Evolutionary conservation across 306 rosid species (phyloP).

Genomic region (Cotoneaster glaucophyllus): DNA sequence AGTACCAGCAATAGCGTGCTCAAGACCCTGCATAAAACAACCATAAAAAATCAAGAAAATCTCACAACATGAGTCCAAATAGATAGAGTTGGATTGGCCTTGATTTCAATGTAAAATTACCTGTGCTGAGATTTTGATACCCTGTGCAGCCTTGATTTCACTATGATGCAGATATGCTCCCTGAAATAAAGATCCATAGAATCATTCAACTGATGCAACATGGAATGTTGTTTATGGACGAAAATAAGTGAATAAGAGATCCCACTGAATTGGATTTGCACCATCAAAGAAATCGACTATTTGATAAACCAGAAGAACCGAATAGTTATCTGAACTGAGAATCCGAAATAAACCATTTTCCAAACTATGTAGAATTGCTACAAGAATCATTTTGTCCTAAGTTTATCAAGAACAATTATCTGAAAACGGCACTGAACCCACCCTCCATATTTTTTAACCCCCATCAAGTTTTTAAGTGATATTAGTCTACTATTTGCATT

Average conservation of each 20-base stretch:
- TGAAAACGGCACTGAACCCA: not conserved
- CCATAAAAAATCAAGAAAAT: not conserved
- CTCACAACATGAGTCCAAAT: not conserved
- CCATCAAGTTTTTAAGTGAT: not conserved
- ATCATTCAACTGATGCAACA: not conserved
- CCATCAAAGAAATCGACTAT: not conserved
- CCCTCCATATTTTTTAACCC: not conserved
- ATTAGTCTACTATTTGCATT: not conserved
- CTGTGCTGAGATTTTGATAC: constrained; percentile 93
- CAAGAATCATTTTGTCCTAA: not conserved
- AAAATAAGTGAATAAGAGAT: not conserved
- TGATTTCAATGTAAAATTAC: constrained; percentile 35
- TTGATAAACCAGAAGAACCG: not conserved
- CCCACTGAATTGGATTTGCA: not conserved
- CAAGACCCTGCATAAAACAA: constrained; percentile 65
- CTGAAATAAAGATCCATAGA: constrained; percentile 42
- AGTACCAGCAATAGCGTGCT: constrained; percentile 94
- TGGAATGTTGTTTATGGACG: not conserved
- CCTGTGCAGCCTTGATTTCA: constrained; percentile 98
- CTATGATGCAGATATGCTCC: constrained; percentile 87
- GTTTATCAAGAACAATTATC: not conserved
- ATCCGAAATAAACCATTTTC: not conserved
- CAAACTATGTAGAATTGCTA: not conserved
- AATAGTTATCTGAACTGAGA: not conserved
- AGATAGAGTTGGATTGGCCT: not conserved